These are phyloP conservation scores for Alternaria arborescens DNA, from an alignment of 2,329 filamentous ascomycete species.

Conservation along the genomic window DNA sequence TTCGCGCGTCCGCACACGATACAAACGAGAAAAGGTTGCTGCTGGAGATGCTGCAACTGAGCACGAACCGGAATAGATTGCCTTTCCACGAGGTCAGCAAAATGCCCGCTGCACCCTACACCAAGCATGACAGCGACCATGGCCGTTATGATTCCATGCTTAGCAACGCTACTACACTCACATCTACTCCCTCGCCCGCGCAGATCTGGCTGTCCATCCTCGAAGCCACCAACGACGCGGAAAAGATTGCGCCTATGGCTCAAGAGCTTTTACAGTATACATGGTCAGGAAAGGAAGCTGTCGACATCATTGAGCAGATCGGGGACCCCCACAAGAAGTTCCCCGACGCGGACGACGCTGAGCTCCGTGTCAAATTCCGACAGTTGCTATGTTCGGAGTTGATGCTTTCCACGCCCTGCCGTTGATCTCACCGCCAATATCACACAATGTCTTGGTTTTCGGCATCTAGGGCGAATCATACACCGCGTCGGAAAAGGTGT, in stretches of 20 bases:
- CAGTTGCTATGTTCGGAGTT: constrained; percentile 21
- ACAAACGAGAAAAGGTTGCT: constrained; percentile 15
- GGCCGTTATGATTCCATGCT: constrained; percentile 20
- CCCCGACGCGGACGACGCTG: constrained; percentile 20
- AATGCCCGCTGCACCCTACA: constrained; percentile 11
- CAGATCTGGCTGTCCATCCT: constrained; percentile 29
- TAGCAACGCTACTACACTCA: background rate
- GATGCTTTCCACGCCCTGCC: background rate
- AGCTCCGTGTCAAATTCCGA: constrained; percentile 22
- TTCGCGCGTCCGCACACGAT: background rate
- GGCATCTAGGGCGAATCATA: constrained; percentile 26
- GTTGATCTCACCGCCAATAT: constrained; percentile 15
- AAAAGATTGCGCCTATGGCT: constrained; percentile 17
- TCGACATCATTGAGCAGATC: constrained; percentile 23
- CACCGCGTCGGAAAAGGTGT: constrained; percentile 2
- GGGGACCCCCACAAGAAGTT: constrained; percentile 27
- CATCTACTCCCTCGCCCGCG: background rate
- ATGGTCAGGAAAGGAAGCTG: constrained; percentile 22
- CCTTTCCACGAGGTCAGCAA: constrained; percentile 4
- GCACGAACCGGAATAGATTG: background rate
- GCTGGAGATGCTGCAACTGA: constrained; percentile 14
- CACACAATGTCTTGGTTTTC: constrained; percentile 17
- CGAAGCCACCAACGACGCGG: constrained; percentile 19
- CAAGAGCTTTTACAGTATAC: constrained; percentile 21
- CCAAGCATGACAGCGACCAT: background rate